phyloP scores from a whole-genome alignment of 352 stramenopile genomes.

The Phytophthora quininea region DNA sequence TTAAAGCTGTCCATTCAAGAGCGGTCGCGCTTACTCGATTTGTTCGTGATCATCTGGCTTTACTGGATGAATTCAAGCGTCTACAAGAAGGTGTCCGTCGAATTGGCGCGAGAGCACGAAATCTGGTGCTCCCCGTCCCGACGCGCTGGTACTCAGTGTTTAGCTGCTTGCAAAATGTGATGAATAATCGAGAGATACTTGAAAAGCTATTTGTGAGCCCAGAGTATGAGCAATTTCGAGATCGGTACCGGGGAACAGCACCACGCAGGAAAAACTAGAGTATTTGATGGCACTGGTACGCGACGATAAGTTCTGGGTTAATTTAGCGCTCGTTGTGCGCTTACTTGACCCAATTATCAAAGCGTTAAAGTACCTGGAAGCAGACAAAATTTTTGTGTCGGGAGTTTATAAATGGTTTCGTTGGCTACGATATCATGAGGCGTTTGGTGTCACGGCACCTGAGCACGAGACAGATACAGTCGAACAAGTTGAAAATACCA shows the following conservation, averaged over 20 bases:
- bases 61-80: conserved; percentile 4
- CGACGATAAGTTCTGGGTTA: background rate
- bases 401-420: background rate
- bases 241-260: conserved; percentile 1
- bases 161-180: background rate
- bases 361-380: background rate
- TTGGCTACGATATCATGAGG: conserved; percentile 1
- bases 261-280: background rate
- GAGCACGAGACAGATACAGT: too few species aligned
- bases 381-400: conserved; percentile 1
- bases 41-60: conserved; percentile 1
- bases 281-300: background rate
- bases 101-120: background rate
- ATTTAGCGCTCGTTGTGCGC: background rate
- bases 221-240: conserved; percentile 1
- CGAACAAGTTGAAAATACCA: too few species aligned
- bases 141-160: conserved; percentile 7
- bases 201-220: conserved; percentile 3
- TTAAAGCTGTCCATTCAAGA: background rate
- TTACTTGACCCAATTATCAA: conserved; percentile 4
- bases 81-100: background rate
- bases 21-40: background rate
- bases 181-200: conserved; percentile 2
- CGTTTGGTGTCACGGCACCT: conserved; percentile 1
- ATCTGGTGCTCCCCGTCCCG: conserved; percentile 1